Base-by-base conservation (phyloP, 305 asterid species). In the Rubia occidens region DNA sequence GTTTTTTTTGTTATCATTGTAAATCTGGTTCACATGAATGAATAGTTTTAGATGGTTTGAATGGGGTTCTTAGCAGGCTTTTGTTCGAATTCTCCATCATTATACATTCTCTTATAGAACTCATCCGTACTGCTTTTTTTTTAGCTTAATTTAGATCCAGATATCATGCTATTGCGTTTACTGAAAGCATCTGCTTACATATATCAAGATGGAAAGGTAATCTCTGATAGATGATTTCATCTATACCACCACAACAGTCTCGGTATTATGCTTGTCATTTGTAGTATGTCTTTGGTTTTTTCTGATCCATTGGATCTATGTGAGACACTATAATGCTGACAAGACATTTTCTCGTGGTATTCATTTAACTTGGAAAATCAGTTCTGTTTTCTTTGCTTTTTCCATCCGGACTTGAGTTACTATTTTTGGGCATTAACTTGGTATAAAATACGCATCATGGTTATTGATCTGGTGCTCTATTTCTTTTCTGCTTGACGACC, bases 121-220 rank as follows among this genome's bases (percentile, higher is more conserved):
- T 61, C 29, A 7, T 72, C 70, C 66, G 24, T 70, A 53, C 43
- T 61, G 40, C n/a, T n/a, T n/a, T n/a, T n/a, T n/a, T n/a, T n/a
- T n/a, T n/a, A n/a, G n/a, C n/a, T n/a, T 43, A 72, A 78, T 72
- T 71, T 76, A 76, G 74, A 64, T 78, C 76, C 83, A 94, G 99
- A 92, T 94, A 94, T 84, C 99, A 89, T 75, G 96, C 99, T 73
- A 95, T 89, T 26, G 97, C 94, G 11, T 88, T 81, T 78, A 91
- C 91, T 68, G 99, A 94, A 81, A 24, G 97, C 97, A 9, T 85
- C 96, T 67, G 99, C 99, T 67, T 87, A 86, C 83, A 94, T 94
- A 78, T 94, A 94, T 82, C 97, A 94, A 79, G 97, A 94, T 78
- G 99, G 99, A 77, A 94, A 91, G 99, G 99, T 94, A 69, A 47